A percentile compares a stretch with the other conserved stretches of the same genome.
Evolutionary conservation across 768 basidiomycete species (phyloP).

Genomic region (Hortiboletus campestris): DNA sequence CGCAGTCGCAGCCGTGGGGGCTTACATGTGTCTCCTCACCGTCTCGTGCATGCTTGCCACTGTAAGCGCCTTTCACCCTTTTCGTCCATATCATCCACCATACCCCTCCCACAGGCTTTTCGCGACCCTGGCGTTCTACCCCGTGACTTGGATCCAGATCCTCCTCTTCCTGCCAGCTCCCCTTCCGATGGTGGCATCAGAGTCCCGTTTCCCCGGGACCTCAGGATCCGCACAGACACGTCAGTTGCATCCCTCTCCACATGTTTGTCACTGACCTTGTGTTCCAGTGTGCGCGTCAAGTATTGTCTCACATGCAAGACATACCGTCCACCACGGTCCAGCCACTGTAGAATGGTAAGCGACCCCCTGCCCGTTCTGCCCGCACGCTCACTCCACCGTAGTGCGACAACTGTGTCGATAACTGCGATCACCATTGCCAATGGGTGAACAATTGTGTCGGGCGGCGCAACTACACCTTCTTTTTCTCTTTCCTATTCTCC

Average conservation of each 20-base stretch:
- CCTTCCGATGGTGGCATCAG: slow-evolving; percentile 62
- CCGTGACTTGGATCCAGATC: slow-evolving; percentile 80
- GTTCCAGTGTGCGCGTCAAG: slow-evolving; percentile 77
- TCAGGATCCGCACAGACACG: slow-evolving; percentile 76
- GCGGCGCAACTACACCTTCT: slow-evolving; percentile 91
- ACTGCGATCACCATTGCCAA: slow-evolving; percentile 89
- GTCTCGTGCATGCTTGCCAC: slow-evolving; percentile 76
- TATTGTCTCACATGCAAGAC: slow-evolving; percentile 92
- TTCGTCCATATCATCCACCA: background rate
- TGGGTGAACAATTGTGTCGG: slow-evolving; percentile 97
- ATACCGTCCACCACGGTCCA: slow-evolving; percentile 91
- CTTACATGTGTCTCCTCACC: slow-evolving; percentile 62
- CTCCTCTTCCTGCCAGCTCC: slow-evolving; percentile 65
- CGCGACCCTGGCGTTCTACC: slow-evolving; percentile 89
- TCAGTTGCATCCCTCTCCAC: slow-evolving; percentile 39
- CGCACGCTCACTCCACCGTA: slow-evolving; percentile 29
- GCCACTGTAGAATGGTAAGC: slow-evolving; percentile 90
- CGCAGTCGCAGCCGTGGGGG: slow-evolving; percentile 64
- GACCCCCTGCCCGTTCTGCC: background rate
- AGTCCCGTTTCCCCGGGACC: slow-evolving; percentile 74
- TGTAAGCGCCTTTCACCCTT: slow-evolving; percentile 40
- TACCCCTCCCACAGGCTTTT: slow-evolving; percentile 50
- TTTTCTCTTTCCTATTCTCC: slow-evolving; percentile 78
- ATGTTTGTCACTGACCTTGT: background rate
- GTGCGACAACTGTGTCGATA: slow-evolving; percentile 98